Evolutionary conservation across 768 basidiomycete genomes (phyloP), one percentile per base, ranked within the genome.

Genomic region (Punctularia strigosozonata): DNA sequence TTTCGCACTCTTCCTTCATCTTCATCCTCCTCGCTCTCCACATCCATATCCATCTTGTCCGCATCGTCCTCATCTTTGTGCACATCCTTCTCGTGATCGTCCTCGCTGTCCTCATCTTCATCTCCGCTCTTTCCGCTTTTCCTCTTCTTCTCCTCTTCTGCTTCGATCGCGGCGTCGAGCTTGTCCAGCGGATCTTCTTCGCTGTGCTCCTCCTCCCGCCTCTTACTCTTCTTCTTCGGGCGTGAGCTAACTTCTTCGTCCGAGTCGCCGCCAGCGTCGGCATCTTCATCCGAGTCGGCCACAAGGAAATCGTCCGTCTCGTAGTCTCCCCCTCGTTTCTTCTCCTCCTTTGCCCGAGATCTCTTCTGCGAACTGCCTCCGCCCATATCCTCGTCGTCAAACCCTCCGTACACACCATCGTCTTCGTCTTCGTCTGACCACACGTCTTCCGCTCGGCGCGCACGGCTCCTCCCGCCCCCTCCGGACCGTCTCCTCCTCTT

Each of bases 221-320:
- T 58, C 41, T 60, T 68, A 42, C 56, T 60, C 40, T 56, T 63
- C 40, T 31, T 46, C 30, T 37, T 24, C 34, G 17, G 39, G 26
- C 19, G 30, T 42, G 37, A 31, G 42, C 23, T 31, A 45, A 24
- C 31, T 36, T 20, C 39, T 38, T 42, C 33, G 48, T 37, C 40
- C 45, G 24, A 33, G 38, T 35, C 22, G 32, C 35, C 31, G 20
- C 28, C 46, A 26, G 24, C 45, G 15, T 38, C 50, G 7, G 26
- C 48, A 3, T 81, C 82, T 20, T 82, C 80, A 30, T 86, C 84
- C 14, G 76, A 77, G 47, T 87, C 85, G 12, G 80, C 77, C 8
- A 88, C 87, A 21, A 90, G 64, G 49, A 90, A 90, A 49, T 86
- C 86, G 52, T 90, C 86, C 42, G 80, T 75, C 53, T 85, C 80